phyloP scores from a whole-genome alignment of 345 rosid genomes.

The Eucalyptus polyanthemos region DNA sequence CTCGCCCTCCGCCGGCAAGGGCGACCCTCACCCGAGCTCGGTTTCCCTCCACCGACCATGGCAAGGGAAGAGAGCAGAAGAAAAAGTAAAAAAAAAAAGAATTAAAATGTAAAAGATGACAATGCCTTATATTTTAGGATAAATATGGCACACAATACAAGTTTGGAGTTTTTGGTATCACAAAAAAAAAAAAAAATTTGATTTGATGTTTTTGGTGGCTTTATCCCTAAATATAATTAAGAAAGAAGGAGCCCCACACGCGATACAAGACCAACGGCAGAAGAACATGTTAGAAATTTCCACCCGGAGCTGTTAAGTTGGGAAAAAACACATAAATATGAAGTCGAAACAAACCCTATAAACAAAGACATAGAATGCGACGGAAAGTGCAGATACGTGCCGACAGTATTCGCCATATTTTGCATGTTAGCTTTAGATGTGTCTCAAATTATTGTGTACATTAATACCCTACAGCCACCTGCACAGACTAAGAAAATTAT shows the following conservation, averaged over 20 bases:
- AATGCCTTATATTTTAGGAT: too few species aligned
- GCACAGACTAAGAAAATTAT: background rate
- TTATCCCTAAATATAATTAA: too few species aligned
- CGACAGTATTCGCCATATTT: background rate
- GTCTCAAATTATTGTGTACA: background rate
- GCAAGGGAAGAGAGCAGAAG: too few species aligned
- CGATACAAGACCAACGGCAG: background rate
- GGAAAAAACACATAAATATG: background rate
- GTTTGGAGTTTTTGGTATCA: too few species aligned
- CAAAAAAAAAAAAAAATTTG: too few species aligned
- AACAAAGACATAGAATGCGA: background rate
- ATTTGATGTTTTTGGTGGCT: too few species aligned
- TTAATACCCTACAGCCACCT: background rate
- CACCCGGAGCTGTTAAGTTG: background rate
- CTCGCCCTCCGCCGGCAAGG: too few species aligned
- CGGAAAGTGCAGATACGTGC: background rate
- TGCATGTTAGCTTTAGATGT: background rate
- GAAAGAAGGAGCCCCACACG: background rate
- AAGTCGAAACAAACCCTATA: background rate
- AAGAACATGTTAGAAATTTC: background rate
- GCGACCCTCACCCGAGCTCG: fast-evolving
- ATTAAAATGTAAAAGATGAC: too few species aligned
- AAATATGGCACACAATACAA: too few species aligned
- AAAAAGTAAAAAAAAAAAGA: fast-evolving
- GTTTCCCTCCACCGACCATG: too few species aligned